phyloP scores from a whole-genome alignment of 2,329 filamentous ascomycete species.

The Apiospora sp. region DNA sequence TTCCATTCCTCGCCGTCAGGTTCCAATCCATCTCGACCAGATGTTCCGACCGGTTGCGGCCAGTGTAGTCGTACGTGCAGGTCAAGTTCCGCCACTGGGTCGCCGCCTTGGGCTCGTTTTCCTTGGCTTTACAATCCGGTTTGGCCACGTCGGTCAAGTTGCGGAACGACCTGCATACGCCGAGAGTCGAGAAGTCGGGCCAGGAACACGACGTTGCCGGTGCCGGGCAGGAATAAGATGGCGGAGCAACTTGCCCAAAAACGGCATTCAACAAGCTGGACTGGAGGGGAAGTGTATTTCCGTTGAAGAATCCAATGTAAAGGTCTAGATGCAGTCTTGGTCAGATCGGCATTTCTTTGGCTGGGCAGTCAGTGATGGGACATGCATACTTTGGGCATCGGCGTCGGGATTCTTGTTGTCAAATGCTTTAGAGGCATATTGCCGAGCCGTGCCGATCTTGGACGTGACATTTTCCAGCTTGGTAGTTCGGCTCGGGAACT shows the following conservation, averaged over 20 bases:
- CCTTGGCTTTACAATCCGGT: neutral
- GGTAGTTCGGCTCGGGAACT: constrained; percentile 27
- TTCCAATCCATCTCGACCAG: constrained; percentile 6
- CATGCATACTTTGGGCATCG: neutral
- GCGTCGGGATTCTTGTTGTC: neutral
- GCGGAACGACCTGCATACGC: neutral
- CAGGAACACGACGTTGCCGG: neutral
- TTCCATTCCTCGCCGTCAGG: neutral
- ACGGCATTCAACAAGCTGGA: neutral
- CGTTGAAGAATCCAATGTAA: constrained; percentile 22
- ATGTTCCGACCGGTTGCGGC: neutral
- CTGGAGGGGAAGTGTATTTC: neutral
- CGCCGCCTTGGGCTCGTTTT: neutral
- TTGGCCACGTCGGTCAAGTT: neutral
- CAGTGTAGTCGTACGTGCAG: constrained; percentile 5
- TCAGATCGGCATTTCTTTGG: neutral
- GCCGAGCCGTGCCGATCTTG: constrained; percentile 26
- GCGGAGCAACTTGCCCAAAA: neutral
- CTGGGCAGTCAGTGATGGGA: no score
- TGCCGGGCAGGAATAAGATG: neutral
- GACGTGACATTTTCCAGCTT: constrained; percentile 27
- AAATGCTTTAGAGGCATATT: constrained; percentile 17
- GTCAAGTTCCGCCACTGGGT: neutral
- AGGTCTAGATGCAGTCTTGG: neutral
- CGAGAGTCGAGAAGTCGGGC: neutral